Base-by-base conservation (phyloP, 768 basidiomycete species). In the Suillus sp. region DNA sequence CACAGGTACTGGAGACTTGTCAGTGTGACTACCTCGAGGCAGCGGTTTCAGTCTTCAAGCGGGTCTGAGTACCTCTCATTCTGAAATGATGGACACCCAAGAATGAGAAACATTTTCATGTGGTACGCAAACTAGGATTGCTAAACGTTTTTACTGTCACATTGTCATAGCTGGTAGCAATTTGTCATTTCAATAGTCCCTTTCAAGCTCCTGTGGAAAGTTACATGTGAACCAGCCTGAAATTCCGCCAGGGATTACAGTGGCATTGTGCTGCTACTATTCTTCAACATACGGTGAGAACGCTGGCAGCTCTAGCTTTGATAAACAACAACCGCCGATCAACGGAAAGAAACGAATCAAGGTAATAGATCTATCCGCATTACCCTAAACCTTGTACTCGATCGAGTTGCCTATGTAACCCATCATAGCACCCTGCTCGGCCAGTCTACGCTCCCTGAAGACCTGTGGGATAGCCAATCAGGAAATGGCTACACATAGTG, bases 361-460 rank as follows among this genome's bases (percentile, higher is more conserved):
- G 34, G 16, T 57, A 25, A 57, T 10, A 16, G 25, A 20, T 11
- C 25, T 8, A 9, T 38, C 14, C 35, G n/a, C n/a, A 42, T 30
- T 30, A n/a, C 25, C 65, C 68, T 61, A 78, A 67, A 34, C 53
- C 60, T 67, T 68, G 4, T 3, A 72, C 78, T 81, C 37, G 4
- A 27, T 53, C 11, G 20, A 40, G 34, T 40, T 81, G 59, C 84
- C 85, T 62, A 86, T 85, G 68, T 90, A 91, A 43, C 86, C 87
- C 78, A 86, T 82, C 51, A 71, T 67, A 37, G 80, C 80, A 54
- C 79, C 86, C 54, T 82, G 76, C 75, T 93, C 90, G 30, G 86
- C 88, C 69, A 90, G 83, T 74, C 86, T 89, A 68, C 86, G 84
- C 77, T 86, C 82, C 67, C 91, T 82, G 85, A 92, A 93, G 64